Base-by-base conservation (phyloP, 305 asterid genomes). In the Solanum chacoense region DNA sequence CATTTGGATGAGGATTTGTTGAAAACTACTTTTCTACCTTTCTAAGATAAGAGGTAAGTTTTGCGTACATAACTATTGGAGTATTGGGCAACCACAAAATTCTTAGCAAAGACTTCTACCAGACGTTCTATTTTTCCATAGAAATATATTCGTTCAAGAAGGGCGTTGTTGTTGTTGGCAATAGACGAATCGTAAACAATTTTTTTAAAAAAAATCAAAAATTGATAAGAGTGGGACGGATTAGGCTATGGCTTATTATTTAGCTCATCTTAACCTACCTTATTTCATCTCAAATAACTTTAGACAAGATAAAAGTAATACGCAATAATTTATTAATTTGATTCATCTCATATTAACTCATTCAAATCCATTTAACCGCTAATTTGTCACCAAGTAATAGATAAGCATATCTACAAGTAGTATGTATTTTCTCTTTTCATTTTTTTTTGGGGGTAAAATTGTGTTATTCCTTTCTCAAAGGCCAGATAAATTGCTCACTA, bases 191-290 rank as follows among this genome's bases (percentile, higher is more conserved):
- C 13, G 1, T 65, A 59, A 59, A 7, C 1, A 42, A 42, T 42
- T 40, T 40, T 40, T 40, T 3, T 0, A 0, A 0, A 14, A 14
- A 3, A 8, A 63, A 63, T 3, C 0, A 63, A 22, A 22, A 65
- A 65, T 10, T 67, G 74, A 10, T 24, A 11, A 24, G 32, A 67
- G 32, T 24, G 16, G 74, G 4, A 67, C 0, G 16, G 3, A 24
- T 67, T 67, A 67, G 18, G 18, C 13, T 0, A 24, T 24, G 32
- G 5, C 32, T 67, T 12, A 24, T 67, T 67, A 2, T 11, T 67
- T 67, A 67, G 31, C 16, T 11, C 8, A 67, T 67, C 74, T 24
- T 11, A 14, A 5, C 32, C 18, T 67, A 24, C 14, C 18, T 1
- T 24, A 10, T n/a, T 65, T n/a, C 16, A n/a, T 65, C 73, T 65